Percentiles rank a stretch among this genome's conserved stretches.
These are phyloP conservation scores for Pestalotiopsis sp. DNA, from an alignment of 2,329 filamentous ascomycete species.

Conservation along the genomic window DNA sequence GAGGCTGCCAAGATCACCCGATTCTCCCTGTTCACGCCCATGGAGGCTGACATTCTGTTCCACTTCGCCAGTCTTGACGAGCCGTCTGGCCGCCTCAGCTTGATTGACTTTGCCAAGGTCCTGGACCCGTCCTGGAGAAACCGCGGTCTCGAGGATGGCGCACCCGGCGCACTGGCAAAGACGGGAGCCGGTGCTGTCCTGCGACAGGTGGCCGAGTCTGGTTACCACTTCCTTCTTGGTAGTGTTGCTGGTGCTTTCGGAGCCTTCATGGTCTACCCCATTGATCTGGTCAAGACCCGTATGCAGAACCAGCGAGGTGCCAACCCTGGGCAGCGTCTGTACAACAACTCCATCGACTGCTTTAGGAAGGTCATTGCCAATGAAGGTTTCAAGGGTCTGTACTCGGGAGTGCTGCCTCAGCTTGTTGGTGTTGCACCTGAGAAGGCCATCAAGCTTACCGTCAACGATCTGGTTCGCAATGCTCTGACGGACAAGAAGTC, in stretches of 20 bases:
- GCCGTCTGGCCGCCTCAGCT: slow-evolving; percentile 79
- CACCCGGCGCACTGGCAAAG: slow-evolving; percentile 46
- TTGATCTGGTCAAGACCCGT: slow-evolving; percentile 96
- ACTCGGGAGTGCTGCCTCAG: slow-evolving; percentile 93
- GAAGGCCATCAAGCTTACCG: slow-evolving; percentile 98
- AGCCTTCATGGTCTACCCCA: slow-evolving; percentile 99
- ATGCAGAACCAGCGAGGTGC: slow-evolving; percentile 94
- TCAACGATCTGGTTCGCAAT: slow-evolving; percentile 89
- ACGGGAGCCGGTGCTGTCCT: slow-evolving; percentile 61
- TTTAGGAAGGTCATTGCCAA: slow-evolving; percentile 91
- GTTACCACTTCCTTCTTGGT: slow-evolving; percentile 88
- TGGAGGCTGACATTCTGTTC: slow-evolving; percentile 98
- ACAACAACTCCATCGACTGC: slow-evolving; percentile 97
- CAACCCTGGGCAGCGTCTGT: slow-evolving; percentile 82
- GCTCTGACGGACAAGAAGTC: slow-evolving; percentile 74
- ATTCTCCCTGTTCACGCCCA: slow-evolving; percentile 95
- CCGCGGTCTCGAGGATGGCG: slow-evolving; percentile 53
- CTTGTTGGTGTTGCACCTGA: slow-evolving; percentile 97
- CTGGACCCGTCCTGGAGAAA: slow-evolving; percentile 90
- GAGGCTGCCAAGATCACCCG: slow-evolving; percentile 89
- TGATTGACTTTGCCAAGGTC: slow-evolving; percentile 90
- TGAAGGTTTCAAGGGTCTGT: slow-evolving; percentile 86
- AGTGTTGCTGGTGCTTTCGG: slow-evolving; percentile 93
- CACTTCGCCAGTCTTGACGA: slow-evolving; percentile 95
- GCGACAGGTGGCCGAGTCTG: slow-evolving; percentile 71